phyloP scores from a whole-genome alignment of 2,329 filamentous ascomycete genomes.

The Paracamarosporium sp. region DNA sequence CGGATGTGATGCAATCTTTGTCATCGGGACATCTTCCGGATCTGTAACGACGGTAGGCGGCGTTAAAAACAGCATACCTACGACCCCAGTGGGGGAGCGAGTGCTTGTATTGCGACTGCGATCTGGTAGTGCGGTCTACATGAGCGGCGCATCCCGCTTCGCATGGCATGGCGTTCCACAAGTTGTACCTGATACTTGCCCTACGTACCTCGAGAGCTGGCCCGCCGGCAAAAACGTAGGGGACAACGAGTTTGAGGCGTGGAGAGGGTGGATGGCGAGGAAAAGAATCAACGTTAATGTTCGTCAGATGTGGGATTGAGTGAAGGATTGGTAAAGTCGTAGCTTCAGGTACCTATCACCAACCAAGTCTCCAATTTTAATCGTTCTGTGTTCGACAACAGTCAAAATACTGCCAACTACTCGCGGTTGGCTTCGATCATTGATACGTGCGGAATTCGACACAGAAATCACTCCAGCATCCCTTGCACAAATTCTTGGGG shows the following conservation, averaged over 20 bases:
- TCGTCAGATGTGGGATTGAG: slow-evolving; percentile 75
- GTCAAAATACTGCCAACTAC: not conserved
- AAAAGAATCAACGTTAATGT: slow-evolving; percentile 95
- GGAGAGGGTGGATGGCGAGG: slow-evolving; percentile 85
- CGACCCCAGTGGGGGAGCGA: slow-evolving; percentile 20
- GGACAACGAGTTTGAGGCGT: slow-evolving; percentile 62
- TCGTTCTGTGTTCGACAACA: too few species aligned
- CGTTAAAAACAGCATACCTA: slow-evolving; percentile 35
- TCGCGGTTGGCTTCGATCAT: not conserved
- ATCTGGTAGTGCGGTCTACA: slow-evolving; percentile 90
- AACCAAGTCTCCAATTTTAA: too few species aligned
- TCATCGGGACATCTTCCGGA: slow-evolving; percentile 65
- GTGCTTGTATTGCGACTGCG: slow-evolving; percentile 56
- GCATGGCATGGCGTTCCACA: slow-evolving; percentile 97
- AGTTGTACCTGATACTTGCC: slow-evolving; percentile 80
- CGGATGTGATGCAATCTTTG: slow-evolving; percentile 88
- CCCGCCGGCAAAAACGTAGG: slow-evolving; percentile 59
- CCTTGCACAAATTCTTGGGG: not conserved
- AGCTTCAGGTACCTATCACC: too few species aligned
- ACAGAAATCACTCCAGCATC: not conserved
- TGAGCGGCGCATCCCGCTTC: slow-evolving; percentile 81
- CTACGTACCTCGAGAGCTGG: slow-evolving; percentile 76
- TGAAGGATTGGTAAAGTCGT: not conserved
- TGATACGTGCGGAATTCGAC: not conserved
- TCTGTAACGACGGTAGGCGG: not conserved